A percentile compares a stretch with the other conserved stretches of the same genome.
Conservation (phyloP, 768 basidiomycete species). For the Psilocybe azurescens region DNA sequence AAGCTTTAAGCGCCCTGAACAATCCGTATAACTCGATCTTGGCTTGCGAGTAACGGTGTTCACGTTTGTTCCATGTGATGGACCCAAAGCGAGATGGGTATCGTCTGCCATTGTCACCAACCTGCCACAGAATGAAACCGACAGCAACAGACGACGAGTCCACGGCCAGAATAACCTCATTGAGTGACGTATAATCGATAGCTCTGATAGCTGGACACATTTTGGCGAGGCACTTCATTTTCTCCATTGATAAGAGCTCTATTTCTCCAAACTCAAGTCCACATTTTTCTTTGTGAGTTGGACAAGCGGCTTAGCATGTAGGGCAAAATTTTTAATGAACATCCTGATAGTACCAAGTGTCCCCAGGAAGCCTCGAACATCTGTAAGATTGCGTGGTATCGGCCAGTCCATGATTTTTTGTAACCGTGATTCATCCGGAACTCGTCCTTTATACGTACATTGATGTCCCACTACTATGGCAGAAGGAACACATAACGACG, state of each 20-base stretch:
- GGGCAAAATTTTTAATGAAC: slow-evolving; percentile 33
- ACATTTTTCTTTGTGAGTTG: slow-evolving; percentile 30
- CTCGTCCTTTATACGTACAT: slow-evolving; percentile 35
- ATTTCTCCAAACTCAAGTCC: slow-evolving; percentile 31
- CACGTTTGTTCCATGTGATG: slow-evolving; percentile 11
- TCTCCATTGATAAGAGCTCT: slow-evolving; percentile 22
- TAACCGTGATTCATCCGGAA: slow-evolving; percentile 27
- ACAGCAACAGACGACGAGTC: slow-evolving; percentile 26
- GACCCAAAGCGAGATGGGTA: slow-evolving; percentile 22
- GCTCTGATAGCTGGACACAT: slow-evolving; percentile 16
- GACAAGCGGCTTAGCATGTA: slow-evolving; percentile 24
- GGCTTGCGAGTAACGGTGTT: slow-evolving; percentile 31
- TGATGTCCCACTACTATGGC: slow-evolving; percentile 30
- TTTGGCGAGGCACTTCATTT: slow-evolving; percentile 1
- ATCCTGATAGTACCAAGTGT: slow-evolving; percentile 28
- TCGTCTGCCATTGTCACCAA: slow-evolving; percentile 10
- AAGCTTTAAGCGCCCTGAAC: slow-evolving; percentile 23
- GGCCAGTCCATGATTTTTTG: slow-evolving; percentile 38
- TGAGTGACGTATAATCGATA: slow-evolving; percentile 17
- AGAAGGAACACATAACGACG: slow-evolving; percentile 11
- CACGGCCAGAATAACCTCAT: slow-evolving; percentile 25
- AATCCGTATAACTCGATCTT: slow-evolving; percentile 37
- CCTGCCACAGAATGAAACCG: slow-evolving; percentile 21
- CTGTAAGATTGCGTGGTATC: slow-evolving; percentile 16
- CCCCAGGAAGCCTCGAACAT: slow-evolving; percentile 35